A percentile compares a stretch with the other conserved stretches of the same genome.
These are phyloP conservation scores for Trichoderma arundinaceum DNA, from an alignment of 2,329 filamentous ascomycete species.

Conservation along the genomic window DNA sequence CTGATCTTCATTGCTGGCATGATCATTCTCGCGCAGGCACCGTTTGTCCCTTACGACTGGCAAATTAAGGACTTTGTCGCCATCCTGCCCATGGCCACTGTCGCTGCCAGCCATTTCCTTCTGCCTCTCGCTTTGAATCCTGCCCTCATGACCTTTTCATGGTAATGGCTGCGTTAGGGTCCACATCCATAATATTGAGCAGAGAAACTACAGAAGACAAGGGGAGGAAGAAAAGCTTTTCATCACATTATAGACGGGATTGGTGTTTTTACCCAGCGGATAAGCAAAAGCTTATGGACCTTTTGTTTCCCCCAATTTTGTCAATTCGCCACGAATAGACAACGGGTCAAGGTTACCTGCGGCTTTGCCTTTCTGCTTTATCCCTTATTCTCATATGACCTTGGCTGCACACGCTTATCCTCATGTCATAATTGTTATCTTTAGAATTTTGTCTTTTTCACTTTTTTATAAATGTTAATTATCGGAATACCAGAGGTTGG, in stretches of 20 bases:
- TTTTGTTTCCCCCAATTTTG: neutral
- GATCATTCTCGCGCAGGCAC: constrained; percentile 66
- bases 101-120: constrained; percentile 71
- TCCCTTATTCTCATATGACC: neutral
- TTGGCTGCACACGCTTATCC: neutral
- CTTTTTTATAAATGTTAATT: neutral
- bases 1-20: constrained; percentile 64
- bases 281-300: neutral
- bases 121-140: constrained; percentile 77
- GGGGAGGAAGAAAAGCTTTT: neutral
- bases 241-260: constrained; percentile 15
- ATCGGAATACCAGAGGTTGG: neutral
- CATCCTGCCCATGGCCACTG: constrained; percentile 75
- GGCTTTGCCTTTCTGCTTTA: neutral
- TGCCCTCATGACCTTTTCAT: constrained; percentile 80
- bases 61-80: constrained; percentile 74
- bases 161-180: constrained; percentile 54
- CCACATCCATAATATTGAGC: neutral
- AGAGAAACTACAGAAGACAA: neutral
- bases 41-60: constrained; percentile 70
- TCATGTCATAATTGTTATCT: neutral
- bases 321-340: neutral
- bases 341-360: neutral
- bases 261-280: neutral
- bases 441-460: neutral